Evolutionary conservation across 768 basidiomycete species (phyloP), one percentile per base, ranked within the genome.

Genomic region (Favolaschia claudopus): DNA sequence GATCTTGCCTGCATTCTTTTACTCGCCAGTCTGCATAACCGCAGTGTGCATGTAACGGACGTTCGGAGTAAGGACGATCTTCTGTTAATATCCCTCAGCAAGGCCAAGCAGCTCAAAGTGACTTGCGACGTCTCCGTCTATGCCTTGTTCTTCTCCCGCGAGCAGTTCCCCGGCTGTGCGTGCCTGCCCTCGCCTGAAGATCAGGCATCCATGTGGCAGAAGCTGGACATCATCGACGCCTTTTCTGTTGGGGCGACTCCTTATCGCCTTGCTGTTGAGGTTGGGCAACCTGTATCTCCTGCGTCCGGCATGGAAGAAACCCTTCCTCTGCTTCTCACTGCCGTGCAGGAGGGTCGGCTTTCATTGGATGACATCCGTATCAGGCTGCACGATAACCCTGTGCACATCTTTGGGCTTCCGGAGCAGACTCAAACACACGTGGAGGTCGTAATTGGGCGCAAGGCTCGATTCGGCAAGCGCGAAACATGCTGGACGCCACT

Each of bases 51-150:
- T 72, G 84, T 99, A 64, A 93, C 93, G 9, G 92, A 96, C 67
- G 93, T 99, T 29, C 88, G 88, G 60, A 90, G 82, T 61, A 83
- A 85, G 64, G 94, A 96, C 52, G 97, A 99, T 69, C 79, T 99
- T 44, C 80, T 91, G 28, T 78, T 99, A 56, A 98, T 99, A 70
- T 89, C 91, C 3, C 82, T 99, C 34, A 95, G 94, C 83, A 99
- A 99, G 78, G 89, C 89, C 37, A 96, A 95, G 78, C 82, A 91
- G 13, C 85, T 99, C 67, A 91, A 93, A 68, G 96, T 98, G 46
- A 98, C 96, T 4, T 99, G 96, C 73, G 97, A 99, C 66, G 93
- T 97, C 29, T 89, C 95, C 14, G 83, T 98, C 46, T 98, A 91
- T 74, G 85, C 93, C 17, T 78, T 99, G 50, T 98, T 97, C 85